Percentiles rank a stretch among this genome's conserved stretches.
These are phyloP conservation scores for Apiospora koreana DNA, from an alignment of 2,329 filamentous ascomycete genomes.

Conservation along the genomic window DNA sequence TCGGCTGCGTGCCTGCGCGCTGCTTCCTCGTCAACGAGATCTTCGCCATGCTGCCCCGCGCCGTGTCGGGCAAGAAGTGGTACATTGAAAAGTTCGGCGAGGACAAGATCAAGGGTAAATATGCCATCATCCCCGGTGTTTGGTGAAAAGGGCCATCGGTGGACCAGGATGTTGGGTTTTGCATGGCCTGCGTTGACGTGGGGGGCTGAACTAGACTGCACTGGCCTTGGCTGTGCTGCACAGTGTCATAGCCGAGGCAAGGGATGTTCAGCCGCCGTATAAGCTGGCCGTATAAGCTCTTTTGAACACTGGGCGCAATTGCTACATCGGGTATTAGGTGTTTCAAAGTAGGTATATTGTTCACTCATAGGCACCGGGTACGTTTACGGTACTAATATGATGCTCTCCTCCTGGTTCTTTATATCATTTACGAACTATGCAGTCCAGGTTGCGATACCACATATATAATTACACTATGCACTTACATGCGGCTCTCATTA, in stretches of 20 bases:
- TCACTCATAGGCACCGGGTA: not conserved
- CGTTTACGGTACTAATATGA: not conserved
- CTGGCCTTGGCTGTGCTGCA: not conserved
- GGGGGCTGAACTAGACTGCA: not conserved
- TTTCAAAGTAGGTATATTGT: not conserved
- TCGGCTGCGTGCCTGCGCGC: constrained; percentile 71
- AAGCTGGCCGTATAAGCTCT: not conserved
- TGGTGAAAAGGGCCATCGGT: not conserved
- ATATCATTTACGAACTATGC: not conserved
- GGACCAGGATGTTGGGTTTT: not conserved
- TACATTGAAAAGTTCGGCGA: constrained; percentile 86
- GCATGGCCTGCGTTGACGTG: not conserved
- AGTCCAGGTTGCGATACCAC: not conserved
- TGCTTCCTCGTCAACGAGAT: constrained; percentile 86
- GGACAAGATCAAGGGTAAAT: constrained; percentile 73
- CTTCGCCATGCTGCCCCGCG: constrained; percentile 85
- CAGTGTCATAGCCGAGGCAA: not conserved
- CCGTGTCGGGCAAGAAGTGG: constrained; percentile 79
- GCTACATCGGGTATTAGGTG: not conserved
- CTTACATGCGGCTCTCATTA: not conserved
- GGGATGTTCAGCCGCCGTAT: not conserved
- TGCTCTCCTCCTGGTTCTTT: not conserved
- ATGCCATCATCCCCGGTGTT: constrained; percentile 63
- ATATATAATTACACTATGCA: not conserved
- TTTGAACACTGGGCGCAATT: not conserved